A percentile compares a stretch with the other conserved stretches of the same genome.
These are phyloP conservation scores for Pythium vanterpoolii DNA, from an alignment of 352 stramenopile genomes.

Conservation along the genomic window DNA sequence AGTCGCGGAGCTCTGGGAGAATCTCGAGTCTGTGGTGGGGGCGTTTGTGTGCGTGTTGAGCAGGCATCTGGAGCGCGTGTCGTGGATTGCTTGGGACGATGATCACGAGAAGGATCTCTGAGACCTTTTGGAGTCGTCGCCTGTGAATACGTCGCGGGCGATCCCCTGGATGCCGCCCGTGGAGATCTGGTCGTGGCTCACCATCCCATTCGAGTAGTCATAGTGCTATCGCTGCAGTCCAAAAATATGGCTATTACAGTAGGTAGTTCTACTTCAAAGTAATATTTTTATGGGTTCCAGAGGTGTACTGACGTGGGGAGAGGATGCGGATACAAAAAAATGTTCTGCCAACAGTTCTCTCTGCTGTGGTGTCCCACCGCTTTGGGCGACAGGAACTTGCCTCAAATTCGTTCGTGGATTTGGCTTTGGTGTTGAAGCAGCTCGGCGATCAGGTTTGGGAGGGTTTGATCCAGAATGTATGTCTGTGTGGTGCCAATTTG, in stretches of 20 bases:
- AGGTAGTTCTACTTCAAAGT: no score
- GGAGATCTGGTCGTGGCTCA: not conserved
- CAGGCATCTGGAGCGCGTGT: not conserved
- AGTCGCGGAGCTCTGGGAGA: not conserved
- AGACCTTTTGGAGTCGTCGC: not conserved
- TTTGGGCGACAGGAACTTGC: not conserved
- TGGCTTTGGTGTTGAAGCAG: not conserved
- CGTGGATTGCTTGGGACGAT: constrained; percentile 3
- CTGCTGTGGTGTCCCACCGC: no score
- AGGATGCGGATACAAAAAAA: no score
- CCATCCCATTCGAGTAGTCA: not conserved
- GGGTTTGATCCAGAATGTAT: constrained; percentile 1
- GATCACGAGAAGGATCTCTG: not conserved
- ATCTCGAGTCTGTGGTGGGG: not conserved
- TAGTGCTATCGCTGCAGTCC: not conserved
- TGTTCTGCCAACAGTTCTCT: no score
- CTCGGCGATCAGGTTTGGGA: constrained; percentile 9
- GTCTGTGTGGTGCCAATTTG: not conserved
- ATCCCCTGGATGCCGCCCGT: not conserved
- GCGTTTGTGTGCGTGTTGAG: constrained; percentile 3
- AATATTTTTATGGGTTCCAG: no score
- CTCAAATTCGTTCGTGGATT: not conserved
- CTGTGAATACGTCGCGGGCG: no score
- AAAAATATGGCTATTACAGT: no score
- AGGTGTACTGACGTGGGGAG: no score